Percentiles rank a stretch among this genome's conserved stretches.
phyloP scores from a whole-genome alignment of 2,329 filamentous ascomycete genomes.

The Penicillium hesseltinei region DNA sequence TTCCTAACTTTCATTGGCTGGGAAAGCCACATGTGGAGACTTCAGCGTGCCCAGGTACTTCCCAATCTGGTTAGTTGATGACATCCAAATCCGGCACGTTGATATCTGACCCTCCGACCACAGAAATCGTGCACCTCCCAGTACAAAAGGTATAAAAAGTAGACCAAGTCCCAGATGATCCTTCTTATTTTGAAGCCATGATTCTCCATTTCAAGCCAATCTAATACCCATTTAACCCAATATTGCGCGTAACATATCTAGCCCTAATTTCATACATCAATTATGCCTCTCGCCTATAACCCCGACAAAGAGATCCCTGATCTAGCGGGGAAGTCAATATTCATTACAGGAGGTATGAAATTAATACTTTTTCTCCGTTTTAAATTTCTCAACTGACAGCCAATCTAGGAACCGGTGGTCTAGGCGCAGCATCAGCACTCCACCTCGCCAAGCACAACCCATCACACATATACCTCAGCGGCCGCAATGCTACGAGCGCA shows the following conservation, averaged over 20 bases:
- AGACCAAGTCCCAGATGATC: background rate
- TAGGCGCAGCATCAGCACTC: constrained; percentile 43
- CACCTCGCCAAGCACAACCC: constrained; percentile 44
- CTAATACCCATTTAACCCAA: background rate
- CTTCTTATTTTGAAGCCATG: background rate
- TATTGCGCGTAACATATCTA: background rate
- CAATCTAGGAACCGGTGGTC: constrained; percentile 37
- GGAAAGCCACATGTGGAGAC: background rate
- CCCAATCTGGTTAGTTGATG: background rate
- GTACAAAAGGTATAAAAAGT: background rate
- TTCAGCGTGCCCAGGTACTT: background rate
- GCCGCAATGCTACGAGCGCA: constrained; percentile 35
- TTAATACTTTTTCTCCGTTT: accelerated
- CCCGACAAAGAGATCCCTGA: constrained; percentile 38
- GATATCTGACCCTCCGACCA: background rate
- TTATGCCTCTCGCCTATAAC: constrained; percentile 24
- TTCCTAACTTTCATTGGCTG: background rate
- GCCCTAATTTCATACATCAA: background rate
- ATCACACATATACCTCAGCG: constrained; percentile 36
- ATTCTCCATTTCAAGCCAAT: background rate
- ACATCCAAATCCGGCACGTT: no score
- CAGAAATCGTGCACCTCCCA: background rate
- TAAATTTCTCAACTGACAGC: background rate
- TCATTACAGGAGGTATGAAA: constrained; percentile 48
- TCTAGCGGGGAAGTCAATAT: constrained; percentile 44